Percentiles rank a stretch among this genome's conserved stretches.
These are phyloP conservation scores for Solanum piurae DNA, from an alignment of 257 asterid genomes.

Conservation along the genomic window DNA sequence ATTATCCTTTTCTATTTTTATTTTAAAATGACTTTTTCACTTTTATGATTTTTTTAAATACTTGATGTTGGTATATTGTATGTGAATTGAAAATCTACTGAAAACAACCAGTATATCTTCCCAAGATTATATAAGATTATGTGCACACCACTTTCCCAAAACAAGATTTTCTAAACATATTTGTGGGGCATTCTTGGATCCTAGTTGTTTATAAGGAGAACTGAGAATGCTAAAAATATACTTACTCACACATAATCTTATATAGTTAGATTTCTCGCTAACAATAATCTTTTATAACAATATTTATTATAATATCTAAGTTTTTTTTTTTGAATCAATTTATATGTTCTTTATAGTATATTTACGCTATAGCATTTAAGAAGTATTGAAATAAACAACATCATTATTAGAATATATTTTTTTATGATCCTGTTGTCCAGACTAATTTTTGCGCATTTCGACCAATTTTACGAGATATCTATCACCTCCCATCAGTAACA, in stretches of 20 bases:
- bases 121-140: neutral
- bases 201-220: neutral
- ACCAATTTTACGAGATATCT: too few relatives aligned
- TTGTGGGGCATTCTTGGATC: neutral
- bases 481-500: rapidly evolving
- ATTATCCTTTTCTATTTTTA: neutral
- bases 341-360: neutral
- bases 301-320: neutral
- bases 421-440: too few relatives aligned
- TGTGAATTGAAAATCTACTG: rapidly evolving
- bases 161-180: neutral
- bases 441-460: neutral
- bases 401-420: neutral
- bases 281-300: neutral
- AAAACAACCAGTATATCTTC: neutral
- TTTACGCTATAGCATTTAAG: neutral
- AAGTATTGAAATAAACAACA: neutral
- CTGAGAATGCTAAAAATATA: neutral
- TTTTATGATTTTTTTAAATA: neutral
- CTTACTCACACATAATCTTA: neutral
- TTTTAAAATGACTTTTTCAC: neutral
- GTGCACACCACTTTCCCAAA: neutral
- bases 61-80: neutral
- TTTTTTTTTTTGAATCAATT: neutral
- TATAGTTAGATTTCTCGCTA: neutral